These are phyloP conservation scores for Saccharomycopsis sp. DNA, from an alignment of 805 yeast genomes.

Conservation along the genomic window DNA sequence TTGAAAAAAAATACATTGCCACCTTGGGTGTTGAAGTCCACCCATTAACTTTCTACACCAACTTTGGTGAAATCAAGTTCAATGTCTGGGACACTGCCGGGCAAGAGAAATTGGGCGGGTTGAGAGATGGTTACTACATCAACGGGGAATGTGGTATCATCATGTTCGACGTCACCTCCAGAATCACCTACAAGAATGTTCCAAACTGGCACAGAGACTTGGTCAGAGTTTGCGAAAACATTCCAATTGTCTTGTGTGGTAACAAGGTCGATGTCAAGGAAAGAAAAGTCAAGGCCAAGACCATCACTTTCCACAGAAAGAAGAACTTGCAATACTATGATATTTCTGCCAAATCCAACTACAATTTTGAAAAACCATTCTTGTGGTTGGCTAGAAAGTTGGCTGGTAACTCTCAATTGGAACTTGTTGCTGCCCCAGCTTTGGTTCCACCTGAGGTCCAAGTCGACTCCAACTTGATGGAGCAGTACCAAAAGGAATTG, in stretches of 20 bases:
- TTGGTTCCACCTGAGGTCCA: constrained; percentile 99
- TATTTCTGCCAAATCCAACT: constrained; percentile 98
- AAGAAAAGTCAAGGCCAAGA: constrained; percentile 99
- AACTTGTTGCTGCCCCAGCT: constrained; percentile 98
- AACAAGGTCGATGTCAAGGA: constrained; percentile 99
- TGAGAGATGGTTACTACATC: constrained; percentile 99
- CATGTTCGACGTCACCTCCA: constrained; percentile 98
- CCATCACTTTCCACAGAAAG: constrained; percentile 99
- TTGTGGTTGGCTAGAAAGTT: constrained; percentile 99
- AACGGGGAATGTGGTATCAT: constrained; percentile 99
- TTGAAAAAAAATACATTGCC: constrained; percentile 97
- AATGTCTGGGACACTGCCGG: constrained; percentile 99
- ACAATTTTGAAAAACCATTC: constrained; percentile 99
- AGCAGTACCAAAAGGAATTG: constrained; percentile 98
- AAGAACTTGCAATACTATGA: constrained; percentile 99
- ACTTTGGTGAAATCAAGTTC: constrained; percentile 96
- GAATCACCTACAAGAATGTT: constrained; percentile 98
- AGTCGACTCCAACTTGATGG: constrained; percentile 94
- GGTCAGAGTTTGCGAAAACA: constrained; percentile 99
- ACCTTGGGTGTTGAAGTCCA: constrained; percentile 99
- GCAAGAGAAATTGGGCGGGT: constrained; percentile 99
- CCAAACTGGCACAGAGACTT: constrained; percentile 99
- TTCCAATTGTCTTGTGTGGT: constrained; percentile 98
- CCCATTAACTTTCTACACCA: constrained; percentile 96
- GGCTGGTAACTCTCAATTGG: constrained; percentile 96